A percentile compares a stretch with the other conserved stretches of the same genome.
Evolutionary conservation across 495 filamentous ascomycete species (phyloP).

Genomic region (Penicilliopsis zonata): DNA sequence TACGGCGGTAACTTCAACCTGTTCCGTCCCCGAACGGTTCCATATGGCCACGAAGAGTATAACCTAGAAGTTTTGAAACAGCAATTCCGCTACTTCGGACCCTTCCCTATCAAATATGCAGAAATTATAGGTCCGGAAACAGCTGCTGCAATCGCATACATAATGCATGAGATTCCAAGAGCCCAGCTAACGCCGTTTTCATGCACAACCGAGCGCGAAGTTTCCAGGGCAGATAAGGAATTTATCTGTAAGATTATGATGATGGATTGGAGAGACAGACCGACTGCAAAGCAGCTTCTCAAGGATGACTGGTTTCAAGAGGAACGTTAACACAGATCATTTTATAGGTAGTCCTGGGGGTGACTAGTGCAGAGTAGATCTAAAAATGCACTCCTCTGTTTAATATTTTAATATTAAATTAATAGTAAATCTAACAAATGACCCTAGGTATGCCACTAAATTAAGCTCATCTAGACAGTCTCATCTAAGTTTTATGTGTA

Average conservation of each 20-base stretch:
- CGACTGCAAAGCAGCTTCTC: conserved; percentile 7
- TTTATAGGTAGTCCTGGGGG: too few relatives aligned
- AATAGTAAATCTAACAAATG: too few relatives aligned
- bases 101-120: conserved; percentile 23
- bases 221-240: conserved; percentile 8
- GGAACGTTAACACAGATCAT: too few relatives aligned
- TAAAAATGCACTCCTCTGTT: too few relatives aligned
- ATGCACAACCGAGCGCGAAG: conserved; percentile 3
- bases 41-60: conserved; percentile 23
- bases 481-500: too few relatives aligned
- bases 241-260: conserved; percentile 8
- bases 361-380: too few relatives aligned
- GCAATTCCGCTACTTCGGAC: conserved; percentile 29
- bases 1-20: conserved; percentile 27
- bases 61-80: conserved; percentile 23
- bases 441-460: too few relatives aligned
- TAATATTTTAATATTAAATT: too few relatives aligned
- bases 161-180: conserved; percentile 6
- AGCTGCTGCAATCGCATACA: conserved; percentile 4
- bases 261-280: conserved; percentile 10
- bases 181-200: conserved; percentile 6
- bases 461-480: too few relatives aligned
- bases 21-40: conserved; percentile 28
- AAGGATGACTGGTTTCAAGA: conserved; percentile 9
- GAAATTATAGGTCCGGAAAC: conserved; percentile 10